phyloP scores from a whole-genome alignment of 306 rosid species.

The Cucurbita maxima region DNA sequence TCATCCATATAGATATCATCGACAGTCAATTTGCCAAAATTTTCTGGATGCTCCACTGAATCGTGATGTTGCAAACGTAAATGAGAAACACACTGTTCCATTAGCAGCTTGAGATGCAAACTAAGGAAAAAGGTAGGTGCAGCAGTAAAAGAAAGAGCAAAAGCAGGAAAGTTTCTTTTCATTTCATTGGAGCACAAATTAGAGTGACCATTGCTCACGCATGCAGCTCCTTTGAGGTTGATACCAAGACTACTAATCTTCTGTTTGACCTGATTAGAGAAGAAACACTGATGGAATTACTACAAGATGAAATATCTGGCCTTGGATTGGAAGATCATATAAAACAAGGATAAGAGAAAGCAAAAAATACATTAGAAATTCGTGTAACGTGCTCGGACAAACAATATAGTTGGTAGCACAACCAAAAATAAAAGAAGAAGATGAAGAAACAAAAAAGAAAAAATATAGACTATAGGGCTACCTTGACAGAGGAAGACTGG shows the following conservation, averaged over 20 bases:
- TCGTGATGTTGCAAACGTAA: conserved; percentile 28
- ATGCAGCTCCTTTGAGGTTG: conserved; percentile 36
- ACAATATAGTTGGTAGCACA: neutral
- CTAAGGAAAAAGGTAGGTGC: conserved; percentile 69
- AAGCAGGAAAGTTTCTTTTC: conserved; percentile 38
- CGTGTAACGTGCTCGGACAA: neutral
- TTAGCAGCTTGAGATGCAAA: conserved; percentile 70
- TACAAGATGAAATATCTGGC: neutral
- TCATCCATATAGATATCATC: conserved; percentile 24
- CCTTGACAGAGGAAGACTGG: conserved; percentile 42
- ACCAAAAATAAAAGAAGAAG: neutral
- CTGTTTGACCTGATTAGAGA: conserved; percentile 30
- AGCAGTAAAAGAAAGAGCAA: conserved; percentile 68
- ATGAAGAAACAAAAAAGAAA: neutral
- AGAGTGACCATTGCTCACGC: conserved; percentile 19
- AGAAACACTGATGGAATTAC: conserved; percentile 11
- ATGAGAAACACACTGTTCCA: conserved; percentile 44
- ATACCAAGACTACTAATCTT: conserved; percentile 41
- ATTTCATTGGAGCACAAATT: conserved; percentile 23
- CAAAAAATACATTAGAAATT: neutral
- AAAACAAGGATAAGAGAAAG: neutral
- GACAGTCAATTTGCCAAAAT: conserved; percentile 17
- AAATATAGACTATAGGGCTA: conserved; percentile 9
- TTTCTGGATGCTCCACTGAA: conserved; percentile 25
- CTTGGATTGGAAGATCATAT: neutral